phyloP scores from a whole-genome alignment of 495 filamentous ascomycete species.

The Neurospora sp. region DNA sequence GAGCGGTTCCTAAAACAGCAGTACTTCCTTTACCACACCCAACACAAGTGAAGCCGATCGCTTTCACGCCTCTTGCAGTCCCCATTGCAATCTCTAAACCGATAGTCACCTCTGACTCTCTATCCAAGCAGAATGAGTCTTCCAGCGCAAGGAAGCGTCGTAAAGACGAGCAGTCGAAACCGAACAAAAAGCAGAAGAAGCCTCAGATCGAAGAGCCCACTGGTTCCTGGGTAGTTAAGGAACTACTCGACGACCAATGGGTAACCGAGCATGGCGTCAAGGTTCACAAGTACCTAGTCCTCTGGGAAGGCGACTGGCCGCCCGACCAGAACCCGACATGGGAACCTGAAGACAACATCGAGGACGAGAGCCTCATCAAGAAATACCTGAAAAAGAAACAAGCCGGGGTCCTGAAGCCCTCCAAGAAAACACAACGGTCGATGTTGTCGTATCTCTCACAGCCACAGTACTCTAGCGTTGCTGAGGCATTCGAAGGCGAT shows the following conservation, averaged over 20 bases:
- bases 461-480: conserved; percentile 27
- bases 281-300: conserved; percentile 30
- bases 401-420: conserved; percentile 7
- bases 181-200: conserved; percentile 6
- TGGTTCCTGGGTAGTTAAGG: conserved; percentile 27
- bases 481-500: conserved; percentile 32
- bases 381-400: conserved; percentile 23
- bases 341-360: conserved; percentile 36
- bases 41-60: background rate
- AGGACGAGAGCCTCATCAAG: conserved; percentile 16
- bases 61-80: background rate
- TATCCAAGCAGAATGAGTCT: background rate
- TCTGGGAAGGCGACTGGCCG: conserved; percentile 41
- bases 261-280: conserved; percentile 11
- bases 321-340: conserved; percentile 35
- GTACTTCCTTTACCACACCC: background rate
- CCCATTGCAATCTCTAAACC: background rate
- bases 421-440: conserved; percentile 5
- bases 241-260: conserved; percentile 25
- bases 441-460: conserved; percentile 7
- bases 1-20: background rate
- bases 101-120: background rate
- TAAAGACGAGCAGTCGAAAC: background rate
- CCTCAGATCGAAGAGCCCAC: background rate
- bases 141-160: background rate